phyloP scores from a whole-genome alignment of 2,329 filamentous ascomycete genomes.

The Ophiostoma quercus region DNA sequence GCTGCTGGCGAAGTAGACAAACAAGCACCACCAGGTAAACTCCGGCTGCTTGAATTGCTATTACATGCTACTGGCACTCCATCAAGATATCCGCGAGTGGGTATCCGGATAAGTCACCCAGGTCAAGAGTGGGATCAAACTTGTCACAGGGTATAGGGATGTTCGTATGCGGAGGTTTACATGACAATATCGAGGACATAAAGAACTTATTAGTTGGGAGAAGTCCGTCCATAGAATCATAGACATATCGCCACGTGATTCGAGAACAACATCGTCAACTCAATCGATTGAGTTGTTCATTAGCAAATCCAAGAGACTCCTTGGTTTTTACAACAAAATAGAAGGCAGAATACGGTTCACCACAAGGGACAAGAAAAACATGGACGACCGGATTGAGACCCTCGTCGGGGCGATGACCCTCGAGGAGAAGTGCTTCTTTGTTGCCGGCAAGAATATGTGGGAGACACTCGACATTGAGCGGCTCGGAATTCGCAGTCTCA shows the following conservation, averaged over 20 bases:
- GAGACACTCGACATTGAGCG: conserved; percentile 25
- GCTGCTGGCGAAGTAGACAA: background rate
- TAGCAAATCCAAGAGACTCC: background rate
- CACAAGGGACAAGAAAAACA: background rate
- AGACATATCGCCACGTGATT: background rate
- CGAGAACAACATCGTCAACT: background rate
- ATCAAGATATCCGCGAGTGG: background rate
- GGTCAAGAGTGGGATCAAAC: background rate
- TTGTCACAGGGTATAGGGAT: background rate
- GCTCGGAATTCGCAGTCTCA: conserved; percentile 33
- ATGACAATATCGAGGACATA: background rate
- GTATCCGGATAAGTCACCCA: background rate
- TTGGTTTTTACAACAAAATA: background rate
- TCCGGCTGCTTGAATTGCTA: background rate
- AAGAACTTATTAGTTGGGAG: background rate
- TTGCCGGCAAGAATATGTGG: conserved; percentile 27
- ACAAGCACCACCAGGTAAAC: background rate
- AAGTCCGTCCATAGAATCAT: background rate
- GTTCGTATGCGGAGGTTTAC: background rate
- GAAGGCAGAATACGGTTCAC: background rate
- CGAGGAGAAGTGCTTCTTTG: conserved; percentile 25
- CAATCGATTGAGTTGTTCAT: background rate
- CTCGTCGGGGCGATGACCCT: conserved; percentile 21
- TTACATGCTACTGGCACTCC: background rate
- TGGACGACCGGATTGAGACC: conserved; percentile 15